Base-by-base conservation (phyloP, 306 rosid genomes). In the Cicer chorassanicum region DNA sequence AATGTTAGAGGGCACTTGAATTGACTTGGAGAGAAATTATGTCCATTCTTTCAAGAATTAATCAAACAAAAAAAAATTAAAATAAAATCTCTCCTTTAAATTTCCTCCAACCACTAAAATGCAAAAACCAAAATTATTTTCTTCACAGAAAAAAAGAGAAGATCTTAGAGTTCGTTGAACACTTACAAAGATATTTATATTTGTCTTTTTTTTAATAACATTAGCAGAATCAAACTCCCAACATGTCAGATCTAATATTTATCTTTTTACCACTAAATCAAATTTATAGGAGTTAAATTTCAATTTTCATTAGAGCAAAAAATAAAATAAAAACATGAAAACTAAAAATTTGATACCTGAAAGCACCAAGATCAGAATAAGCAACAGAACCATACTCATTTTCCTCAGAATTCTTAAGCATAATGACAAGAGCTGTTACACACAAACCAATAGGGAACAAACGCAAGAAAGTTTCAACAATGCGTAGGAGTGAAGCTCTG, bases 351-450 rank as follows among this genome's bases (percentile, higher is more conserved):
- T 40, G 6, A 16, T 73, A 89, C 98, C 90, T 94, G 93, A 94
- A 91, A 72, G 93, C 89, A 56, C 85, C 88, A 49, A 94, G 72
- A 72, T 88, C 89, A 2, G 91, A 79, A 85, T 94, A 94, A 45
- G 86, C 64, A 68, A 94, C 42, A 72, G 96, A 88, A 63, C 93
- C 98, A 19, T 57, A 87, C 0, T 94, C 86, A 21, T 84, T 86
- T 60, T 87, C 11, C 86, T 91, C 80, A 40, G 98, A 89, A 79
- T 88, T 73, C 59, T 94, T 91, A 10, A 94, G 95, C 97, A 91
- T 91, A 9, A 94, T 82, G 18, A 90, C 73, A 67, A 94, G 98
- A 7, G 94, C 89, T 4, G 88, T 87, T 19, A 94, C 83, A 68
- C 88, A 91, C 1, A 91, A 91, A 42, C 79, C 87, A 61, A 89